Base-by-base conservation (phyloP, 768 basidiomycete genomes). In the Ramaria rubella region DNA sequence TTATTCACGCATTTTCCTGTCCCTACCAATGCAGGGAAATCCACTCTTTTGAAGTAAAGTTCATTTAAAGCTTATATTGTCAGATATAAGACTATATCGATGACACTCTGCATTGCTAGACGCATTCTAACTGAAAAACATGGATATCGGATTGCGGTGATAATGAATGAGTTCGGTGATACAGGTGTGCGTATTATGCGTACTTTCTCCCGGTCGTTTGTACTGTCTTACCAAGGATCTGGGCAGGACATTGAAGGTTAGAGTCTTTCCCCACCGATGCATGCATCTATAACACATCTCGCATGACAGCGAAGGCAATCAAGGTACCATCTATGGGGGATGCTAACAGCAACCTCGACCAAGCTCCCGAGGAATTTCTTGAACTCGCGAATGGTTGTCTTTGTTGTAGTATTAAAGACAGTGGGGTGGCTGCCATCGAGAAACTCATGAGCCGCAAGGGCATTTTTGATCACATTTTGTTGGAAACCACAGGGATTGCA, bases 91-190 rank as follows among this genome's bases (percentile, higher is more conserved):
- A 23, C 24, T 29, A 36, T 31, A 54, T 36, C 9, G n/a, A 57
- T 58, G n/a, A n/a, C n/a, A n/a, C n/a, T n/a, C n/a, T n/a, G n/a
- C n/a, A n/a, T n/a, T 31, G 49, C 15, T 60, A 89, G 86, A 62
- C 85, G 94, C 30, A 94, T 98, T 63, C 73, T 98, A 59, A 95
- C 90, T 12, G 92, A 93, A 65, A 78, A 85, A 36, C 95, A 98
- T 78, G 94, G 95, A 3, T 93, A 94, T 66, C 82, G 89, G 34
- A 96, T 99, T 55, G 95, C 95, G 4, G 95, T 99, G 21, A 96
- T 95, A 60, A 94, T 96, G 91, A 96, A 95, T 65, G 93, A 94
- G 70, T 98, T 98, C 67, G 95, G 93, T 8, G 94, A 96, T 67
- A 94, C 94, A 19, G 90, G 91, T 63, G 89, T 90, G 64, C 65